Evolutionary conservation across 139 green algal species (phyloP).

Genomic region (Chlorella vulgaris): DNA sequence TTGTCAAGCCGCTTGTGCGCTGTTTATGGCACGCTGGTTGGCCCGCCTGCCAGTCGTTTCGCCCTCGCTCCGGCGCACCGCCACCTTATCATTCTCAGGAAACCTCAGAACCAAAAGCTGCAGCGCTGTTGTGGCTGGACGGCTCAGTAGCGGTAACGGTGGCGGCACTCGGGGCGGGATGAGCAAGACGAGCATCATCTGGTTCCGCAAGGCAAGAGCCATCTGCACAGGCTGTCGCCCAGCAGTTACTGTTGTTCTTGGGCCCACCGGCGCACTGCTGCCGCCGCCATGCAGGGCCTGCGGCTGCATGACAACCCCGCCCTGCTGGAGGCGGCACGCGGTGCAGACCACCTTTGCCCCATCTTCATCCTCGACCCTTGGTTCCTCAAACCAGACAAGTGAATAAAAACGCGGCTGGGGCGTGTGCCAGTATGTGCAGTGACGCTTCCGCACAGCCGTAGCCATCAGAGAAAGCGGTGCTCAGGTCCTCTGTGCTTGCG

Average conservation of each 20-base stretch:
- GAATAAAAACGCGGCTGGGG: not conserved
- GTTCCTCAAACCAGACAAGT: slow-evolving; percentile 59
- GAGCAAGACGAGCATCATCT: slow-evolving; percentile 14
- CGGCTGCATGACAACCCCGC: slow-evolving; percentile 92
- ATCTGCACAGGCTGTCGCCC: not conserved
- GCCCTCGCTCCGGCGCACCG: no score
- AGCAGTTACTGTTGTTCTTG: not conserved
- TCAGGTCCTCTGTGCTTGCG: not conserved
- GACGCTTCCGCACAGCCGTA: not conserved
- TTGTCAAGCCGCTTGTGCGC: no score
- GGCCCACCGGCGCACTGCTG: no score
- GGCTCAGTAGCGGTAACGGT: not conserved
- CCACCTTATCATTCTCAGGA: no score
- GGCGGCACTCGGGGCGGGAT: slow-evolving; percentile 2
- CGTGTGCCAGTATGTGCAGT: slow-evolving; percentile 10
- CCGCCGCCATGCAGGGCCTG: slow-evolving; percentile 62
- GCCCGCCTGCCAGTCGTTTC: no score
- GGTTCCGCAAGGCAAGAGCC: slow-evolving; percentile 24
- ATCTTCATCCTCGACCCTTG: slow-evolving; percentile 88
- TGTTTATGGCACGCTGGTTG: no score
- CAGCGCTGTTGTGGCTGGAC: not conserved
- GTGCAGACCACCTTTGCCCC: slow-evolving; percentile 66
- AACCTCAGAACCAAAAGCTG: no score
- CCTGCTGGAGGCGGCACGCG: slow-evolving; percentile 69
- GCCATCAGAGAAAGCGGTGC: no score